Evolutionary conservation across 176 grass and related monocot species (phyloP), one percentile per base, ranked within the genome.

Genomic region (Luzula sylvatica): DNA sequence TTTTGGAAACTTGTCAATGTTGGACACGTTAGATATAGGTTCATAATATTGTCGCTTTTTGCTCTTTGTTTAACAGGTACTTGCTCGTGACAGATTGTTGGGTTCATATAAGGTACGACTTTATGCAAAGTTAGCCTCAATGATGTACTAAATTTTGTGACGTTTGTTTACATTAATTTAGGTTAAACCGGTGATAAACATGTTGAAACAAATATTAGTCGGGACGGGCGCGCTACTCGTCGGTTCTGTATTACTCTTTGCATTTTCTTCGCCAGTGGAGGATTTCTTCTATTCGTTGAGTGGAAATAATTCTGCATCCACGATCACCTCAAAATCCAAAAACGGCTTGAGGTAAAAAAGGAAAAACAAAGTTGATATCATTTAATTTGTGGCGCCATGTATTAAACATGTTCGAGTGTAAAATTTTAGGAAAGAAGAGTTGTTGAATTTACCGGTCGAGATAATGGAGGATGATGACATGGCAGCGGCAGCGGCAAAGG

Each of bases 161-260:
- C n/a, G n/a, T n/a, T n/a, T n/a, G 11, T 50, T 68, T 60, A 18
- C 8, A 24, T 15, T 32, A 41, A 40, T 73, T 23, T 63, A 95
- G 90, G 90, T 96, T 1, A 96, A 89, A 39, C 90, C 90, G 14
- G 90, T 96, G 26, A 89, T 89, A 25, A 96, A 82, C 67, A 56
- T 85, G 67, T 54, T 96, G 71, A 96, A 96, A 41, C 90, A 96
- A 65, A 96, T 83, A 50, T 76, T 96, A 40, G 81, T 96, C 2
- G 84, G 90, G 44, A 96, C 84, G 13, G 90, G 90, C 20, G 84
- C 50, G 23, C 50, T 96, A 65, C 84, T 96, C 15, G 84, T 89
- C 2, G 68, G 60, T 32, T 63, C 84, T 15, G 84, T 79, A 16
- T 82, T 62, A n/a, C 74, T 96, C 15, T 82, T 96, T 46, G 50